These are phyloP conservation scores for Sclerotinia subarctica DNA, from an alignment of 2,329 filamentous ascomycete genomes.

Conservation along the genomic window DNA sequence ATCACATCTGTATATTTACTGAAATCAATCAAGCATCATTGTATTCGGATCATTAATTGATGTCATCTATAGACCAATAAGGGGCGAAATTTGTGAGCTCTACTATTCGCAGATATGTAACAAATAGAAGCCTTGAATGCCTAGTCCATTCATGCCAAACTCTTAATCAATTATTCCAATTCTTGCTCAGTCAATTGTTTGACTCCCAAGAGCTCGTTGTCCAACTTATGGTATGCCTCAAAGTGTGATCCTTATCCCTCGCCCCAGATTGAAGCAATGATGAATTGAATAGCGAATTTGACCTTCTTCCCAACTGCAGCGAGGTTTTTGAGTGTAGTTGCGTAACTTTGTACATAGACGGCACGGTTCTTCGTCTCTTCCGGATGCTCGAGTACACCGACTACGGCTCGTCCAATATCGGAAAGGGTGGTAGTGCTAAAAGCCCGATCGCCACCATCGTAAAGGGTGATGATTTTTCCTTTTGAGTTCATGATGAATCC, in stretches of 20 bases:
- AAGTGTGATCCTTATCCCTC: constrained; percentile 35
- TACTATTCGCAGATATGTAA: too few species aligned
- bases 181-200: constrained; percentile 58
- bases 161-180: constrained; percentile 33
- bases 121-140: background rate
- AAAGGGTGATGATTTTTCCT: constrained; percentile 40
- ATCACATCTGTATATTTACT: too few species aligned
- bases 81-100: background rate
- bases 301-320: constrained; percentile 26
- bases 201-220: constrained; percentile 62
- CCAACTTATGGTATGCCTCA: constrained; percentile 40
- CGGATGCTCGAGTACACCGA: constrained; percentile 39
- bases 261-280: constrained; percentile 37
- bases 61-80: too few species aligned
- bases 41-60: too few species aligned
- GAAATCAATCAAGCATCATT: too few species aligned
- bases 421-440: constrained; percentile 32
- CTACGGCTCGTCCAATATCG: constrained; percentile 39
- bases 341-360: constrained; percentile 28
- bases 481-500: constrained; percentile 9
- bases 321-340: constrained; percentile 26
- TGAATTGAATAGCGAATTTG: constrained; percentile 24
- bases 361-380: constrained; percentile 31
- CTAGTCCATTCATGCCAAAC: background rate
- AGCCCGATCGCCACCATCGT: constrained; percentile 48